These are phyloP conservation scores for Grigorovia jiainica DNA, from an alignment of 805 yeast genomes.

Conservation along the genomic window DNA sequence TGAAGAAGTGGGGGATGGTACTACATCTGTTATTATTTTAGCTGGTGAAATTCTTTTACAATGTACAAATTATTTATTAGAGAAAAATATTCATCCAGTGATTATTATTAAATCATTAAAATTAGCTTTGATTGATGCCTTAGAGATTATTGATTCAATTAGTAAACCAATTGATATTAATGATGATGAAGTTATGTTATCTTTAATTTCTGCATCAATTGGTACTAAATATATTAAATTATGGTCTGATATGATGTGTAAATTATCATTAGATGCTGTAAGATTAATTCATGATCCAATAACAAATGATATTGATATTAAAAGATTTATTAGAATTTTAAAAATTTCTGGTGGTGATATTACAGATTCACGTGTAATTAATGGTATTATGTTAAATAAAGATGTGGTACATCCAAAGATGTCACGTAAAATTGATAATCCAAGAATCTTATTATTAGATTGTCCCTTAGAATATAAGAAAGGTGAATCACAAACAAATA, in stretches of 20 bases:
- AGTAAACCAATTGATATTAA: slow-evolving; percentile 75
- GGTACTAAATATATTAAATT: slow-evolving; percentile 90
- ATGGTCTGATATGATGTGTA: slow-evolving; percentile 90
- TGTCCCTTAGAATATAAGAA: slow-evolving; percentile 97
- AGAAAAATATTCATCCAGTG: slow-evolving; percentile 94
- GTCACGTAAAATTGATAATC: slow-evolving; percentile 83
- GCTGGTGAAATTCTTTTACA: slow-evolving; percentile 97
- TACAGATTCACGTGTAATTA: slow-evolving; percentile 76
- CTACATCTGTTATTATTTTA: slow-evolving; percentile 91
- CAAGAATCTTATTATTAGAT: slow-evolving; percentile 80
- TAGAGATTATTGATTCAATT: slow-evolving; percentile 75
- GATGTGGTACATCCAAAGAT: slow-evolving; percentile 98
- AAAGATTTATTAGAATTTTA: slow-evolving; percentile 87
- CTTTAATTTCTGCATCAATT: slow-evolving; percentile 79
- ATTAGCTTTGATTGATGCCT: slow-evolving; percentile 82
- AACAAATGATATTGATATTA: slow-evolving; percentile 79
- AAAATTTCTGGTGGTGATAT: slow-evolving; percentile 98
- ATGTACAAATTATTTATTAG: slow-evolving; percentile 80
- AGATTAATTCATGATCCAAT: slow-evolving; percentile 58
- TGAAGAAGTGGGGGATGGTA: slow-evolving; percentile 98
- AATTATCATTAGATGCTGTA: slow-evolving; percentile 78
- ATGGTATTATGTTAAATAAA: slow-evolving; percentile 88
- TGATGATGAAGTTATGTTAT: slow-evolving; percentile 79
- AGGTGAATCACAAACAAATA: slow-evolving; percentile 97
- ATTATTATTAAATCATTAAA: slow-evolving; percentile 90